phyloP scores from a whole-genome alignment of 129 eudicot genomes.

The Calendula officinalis region DNA sequence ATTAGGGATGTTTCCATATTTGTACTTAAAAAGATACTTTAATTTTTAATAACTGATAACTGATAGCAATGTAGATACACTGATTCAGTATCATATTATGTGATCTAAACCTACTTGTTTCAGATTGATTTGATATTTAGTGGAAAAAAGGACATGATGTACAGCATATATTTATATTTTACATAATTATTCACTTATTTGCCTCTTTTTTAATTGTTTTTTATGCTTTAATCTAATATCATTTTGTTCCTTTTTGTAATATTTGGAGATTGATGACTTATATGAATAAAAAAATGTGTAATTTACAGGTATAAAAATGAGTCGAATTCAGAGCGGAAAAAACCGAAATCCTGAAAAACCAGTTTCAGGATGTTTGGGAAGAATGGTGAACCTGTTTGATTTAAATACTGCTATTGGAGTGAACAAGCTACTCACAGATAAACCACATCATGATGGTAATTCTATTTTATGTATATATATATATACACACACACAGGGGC shows the following conservation, averaged over 20 bases:
- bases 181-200: too few relatives aligned
- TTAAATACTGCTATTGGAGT: slow-evolving; percentile 6
- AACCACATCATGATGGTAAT: slow-evolving; percentile 12
- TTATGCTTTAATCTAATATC: background rate
- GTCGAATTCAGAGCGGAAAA: slow-evolving; percentile 15
- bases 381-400: slow-evolving; percentile 17
- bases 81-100: too few relatives aligned
- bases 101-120: too few relatives aligned
- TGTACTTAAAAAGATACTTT: background rate
- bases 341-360: background rate
- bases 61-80: too few relatives aligned
- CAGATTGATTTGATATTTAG: too few relatives aligned
- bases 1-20: slow-evolving; percentile 3
- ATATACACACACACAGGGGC: too few relatives aligned
- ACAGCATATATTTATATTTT: background rate
- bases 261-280: background rate
- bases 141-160: background rate
- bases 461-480: too few relatives aligned
- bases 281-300: background rate
- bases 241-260: background rate
- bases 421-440: slow-evolving; percentile 9
- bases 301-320: background rate
- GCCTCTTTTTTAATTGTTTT: background rate
- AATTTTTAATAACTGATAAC: too few relatives aligned
- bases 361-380: slow-evolving; percentile 14